A percentile compares a stretch with the other conserved stretches of the same genome.
Conservation (phyloP, 257 asterid species). For the Eucommia ulmoides region DNA sequence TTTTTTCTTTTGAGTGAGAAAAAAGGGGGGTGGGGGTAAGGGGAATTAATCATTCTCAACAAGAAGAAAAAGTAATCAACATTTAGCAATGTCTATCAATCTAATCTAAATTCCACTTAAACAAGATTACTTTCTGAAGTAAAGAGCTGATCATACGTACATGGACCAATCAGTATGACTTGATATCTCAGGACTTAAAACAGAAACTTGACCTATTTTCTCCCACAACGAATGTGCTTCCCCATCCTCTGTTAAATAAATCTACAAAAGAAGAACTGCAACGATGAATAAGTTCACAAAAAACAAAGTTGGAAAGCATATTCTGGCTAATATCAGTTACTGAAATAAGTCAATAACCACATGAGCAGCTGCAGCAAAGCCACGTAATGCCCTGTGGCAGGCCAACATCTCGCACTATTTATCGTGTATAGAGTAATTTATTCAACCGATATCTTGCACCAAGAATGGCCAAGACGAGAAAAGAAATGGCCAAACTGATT, state of each 20-base stretch:
- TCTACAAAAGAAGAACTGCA: constrained; percentile 32
- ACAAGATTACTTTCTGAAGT: neutral
- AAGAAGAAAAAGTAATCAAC: neutral
- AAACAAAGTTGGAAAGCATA: constrained; percentile 5
- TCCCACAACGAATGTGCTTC: constrained; percentile 60
- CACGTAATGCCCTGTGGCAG: neutral
- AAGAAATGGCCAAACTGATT: neutral
- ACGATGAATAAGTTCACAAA: constrained; percentile 4
- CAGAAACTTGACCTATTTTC: constrained; percentile 60
- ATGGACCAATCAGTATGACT: constrained; percentile 79
- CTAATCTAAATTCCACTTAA: neutral
- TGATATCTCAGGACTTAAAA: constrained; percentile 67
- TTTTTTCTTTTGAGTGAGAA: no score
- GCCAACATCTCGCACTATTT: neutral
- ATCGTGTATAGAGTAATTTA: no score
- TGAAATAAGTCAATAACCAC: neutral
- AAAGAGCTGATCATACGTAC: constrained; percentile 18
- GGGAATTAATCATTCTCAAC: constrained; percentile 18
- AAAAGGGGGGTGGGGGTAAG: no score
- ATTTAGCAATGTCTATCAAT: neutral
- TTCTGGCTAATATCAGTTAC: constrained; percentile 1
- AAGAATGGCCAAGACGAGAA: neutral
- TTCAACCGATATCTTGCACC: neutral
- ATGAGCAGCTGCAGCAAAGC: neutral
- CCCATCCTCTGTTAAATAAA: constrained; percentile 68